Evolutionary conservation across 2,329 filamentous ascomycete genomes (phyloP).

Genomic region (Diaporthe caulivora): DNA sequence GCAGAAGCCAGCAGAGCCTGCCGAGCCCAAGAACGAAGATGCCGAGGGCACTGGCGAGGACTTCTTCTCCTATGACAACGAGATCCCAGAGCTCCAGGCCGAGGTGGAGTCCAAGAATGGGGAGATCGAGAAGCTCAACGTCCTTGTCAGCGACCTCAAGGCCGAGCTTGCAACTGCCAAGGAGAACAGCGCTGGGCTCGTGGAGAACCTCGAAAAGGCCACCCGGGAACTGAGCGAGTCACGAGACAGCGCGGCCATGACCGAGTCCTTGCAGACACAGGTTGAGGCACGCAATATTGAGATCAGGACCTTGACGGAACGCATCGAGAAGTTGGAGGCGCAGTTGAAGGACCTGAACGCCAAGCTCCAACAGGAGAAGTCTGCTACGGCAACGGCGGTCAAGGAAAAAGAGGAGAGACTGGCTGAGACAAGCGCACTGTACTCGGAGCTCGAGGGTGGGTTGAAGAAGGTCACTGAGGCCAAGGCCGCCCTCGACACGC

Average conservation of each 20-base stretch:
- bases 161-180: slow-evolving; percentile 78
- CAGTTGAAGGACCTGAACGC: slow-evolving; percentile 60
- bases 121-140: slow-evolving; percentile 78
- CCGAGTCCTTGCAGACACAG: slow-evolving; percentile 62
- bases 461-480: slow-evolving; percentile 51
- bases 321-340: slow-evolving; percentile 57
- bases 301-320: slow-evolving; percentile 63
- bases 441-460: slow-evolving; percentile 55
- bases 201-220: slow-evolving; percentile 75
- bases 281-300: slow-evolving; percentile 62
- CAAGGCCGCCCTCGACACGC: slow-evolving; percentile 57
- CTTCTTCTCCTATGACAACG: slow-evolving; percentile 93
- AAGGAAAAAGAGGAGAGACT: slow-evolving; percentile 54
- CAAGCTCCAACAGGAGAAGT: slow-evolving; percentile 49
- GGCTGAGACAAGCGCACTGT: slow-evolving; percentile 50
- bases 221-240: slow-evolving; percentile 71
- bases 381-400: slow-evolving; percentile 32
- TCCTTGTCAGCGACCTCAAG: slow-evolving; percentile 76
- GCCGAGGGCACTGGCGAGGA: slow-evolving; percentile 68
- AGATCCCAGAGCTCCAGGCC: slow-evolving; percentile 83
- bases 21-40: slow-evolving; percentile 48
- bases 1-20: slow-evolving; percentile 50
- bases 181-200: slow-evolving; percentile 77
- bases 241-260: slow-evolving; percentile 54
- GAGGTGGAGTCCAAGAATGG: slow-evolving; percentile 78